Evolutionary conservation across 1,139 yeast species (phyloP), one percentile per base, ranked within the genome.

Genomic region (Geotrichum cucujoidarum): DNA sequence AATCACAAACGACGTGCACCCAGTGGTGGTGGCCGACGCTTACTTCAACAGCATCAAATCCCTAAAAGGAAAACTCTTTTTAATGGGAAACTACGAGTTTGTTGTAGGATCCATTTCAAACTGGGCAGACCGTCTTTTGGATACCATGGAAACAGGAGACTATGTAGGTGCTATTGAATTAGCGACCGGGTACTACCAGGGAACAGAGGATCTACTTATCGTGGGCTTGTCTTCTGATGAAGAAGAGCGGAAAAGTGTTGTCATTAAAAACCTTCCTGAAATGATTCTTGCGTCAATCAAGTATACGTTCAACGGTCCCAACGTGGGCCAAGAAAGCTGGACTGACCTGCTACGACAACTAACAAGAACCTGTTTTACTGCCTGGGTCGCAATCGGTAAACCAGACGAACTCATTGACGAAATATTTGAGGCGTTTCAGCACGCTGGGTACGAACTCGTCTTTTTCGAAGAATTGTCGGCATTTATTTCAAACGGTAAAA

Each of bases 111-210:
- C 79, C 14, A 65, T 80, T 13, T 70, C 80, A 4, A 81, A 77
- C 56, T 87, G 95, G 95, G 88, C 89, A 0, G 94, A 85, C 57
- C 68, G 76, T 20, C 61, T 81, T 14, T 67, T 73, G 49, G 73
- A 68, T 13, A 63, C 78, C 13, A 68, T 86, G 53, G 68, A 76
- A 8, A 57, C 64, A 4, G 77, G 76, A 0, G 66, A 74, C 31
- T 83, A 80, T 50, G 64, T 75, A 11, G 68, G 66, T 1, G 92
- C 94, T 0, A 70, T 86, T 24, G 64, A 69, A 4, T 66, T 75
- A 10, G 83, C 85, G 0, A 70, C 76, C 43, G 66, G 67, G 13
- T 83, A 76, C 60, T 86, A 78, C 57, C 60, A 62, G 4, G 76
- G 82, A 21, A 65, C 68, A 1, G 76, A 77, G 0, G 78, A 76